Evolutionary conservation across 2,329 filamentous ascomycete species (phyloP).

Genomic region (Knufia petricola): DNA sequence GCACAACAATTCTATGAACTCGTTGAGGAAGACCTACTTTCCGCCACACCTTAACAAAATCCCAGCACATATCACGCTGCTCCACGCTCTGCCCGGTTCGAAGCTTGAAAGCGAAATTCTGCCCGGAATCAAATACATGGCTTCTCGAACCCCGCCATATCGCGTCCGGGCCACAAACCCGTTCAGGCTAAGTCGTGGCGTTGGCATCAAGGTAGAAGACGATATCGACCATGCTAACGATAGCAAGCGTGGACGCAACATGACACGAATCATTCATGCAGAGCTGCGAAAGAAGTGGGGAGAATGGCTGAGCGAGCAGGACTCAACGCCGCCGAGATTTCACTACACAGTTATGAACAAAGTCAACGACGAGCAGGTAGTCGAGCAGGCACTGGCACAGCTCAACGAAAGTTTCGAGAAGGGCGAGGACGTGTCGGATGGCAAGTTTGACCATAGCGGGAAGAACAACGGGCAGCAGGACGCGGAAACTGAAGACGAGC

Average conservation of each 20-base stretch:
- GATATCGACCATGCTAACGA: conserved; percentile 2
- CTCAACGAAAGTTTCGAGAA: neutral
- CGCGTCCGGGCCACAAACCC: conserved; percentile 9
- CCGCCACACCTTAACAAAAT: conserved; percentile 20
- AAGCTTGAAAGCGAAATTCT: conserved; percentile 13
- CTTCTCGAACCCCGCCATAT: conserved; percentile 8
- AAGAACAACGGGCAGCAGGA: neutral
- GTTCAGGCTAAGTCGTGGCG: conserved; percentile 10
- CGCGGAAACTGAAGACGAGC: neutral
- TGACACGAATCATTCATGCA: conserved; percentile 9
- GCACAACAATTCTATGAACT: conserved; percentile 18
- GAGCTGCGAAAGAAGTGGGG: conserved; percentile 12
- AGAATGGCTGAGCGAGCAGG: conserved; percentile 20
- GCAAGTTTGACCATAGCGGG: neutral
- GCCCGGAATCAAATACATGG: conserved; percentile 9
- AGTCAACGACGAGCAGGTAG: conserved; percentile 12
- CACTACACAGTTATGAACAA: conserved; percentile 23
- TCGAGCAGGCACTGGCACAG: conserved; percentile 6
- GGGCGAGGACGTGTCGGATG: neutral
- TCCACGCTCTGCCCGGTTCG: conserved; percentile 22
- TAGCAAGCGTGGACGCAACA: neutral
- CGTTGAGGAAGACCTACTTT: conserved; percentile 21
- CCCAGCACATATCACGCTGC: conserved; percentile 22
- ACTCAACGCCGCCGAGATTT: conserved; percentile 13
- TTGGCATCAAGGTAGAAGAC: conserved; percentile 11